Evolutionary conservation across 1,139 yeast species (phyloP), one percentile per base, ranked within the genome.

Genomic region (Trichomonascaceae sp.): DNA sequence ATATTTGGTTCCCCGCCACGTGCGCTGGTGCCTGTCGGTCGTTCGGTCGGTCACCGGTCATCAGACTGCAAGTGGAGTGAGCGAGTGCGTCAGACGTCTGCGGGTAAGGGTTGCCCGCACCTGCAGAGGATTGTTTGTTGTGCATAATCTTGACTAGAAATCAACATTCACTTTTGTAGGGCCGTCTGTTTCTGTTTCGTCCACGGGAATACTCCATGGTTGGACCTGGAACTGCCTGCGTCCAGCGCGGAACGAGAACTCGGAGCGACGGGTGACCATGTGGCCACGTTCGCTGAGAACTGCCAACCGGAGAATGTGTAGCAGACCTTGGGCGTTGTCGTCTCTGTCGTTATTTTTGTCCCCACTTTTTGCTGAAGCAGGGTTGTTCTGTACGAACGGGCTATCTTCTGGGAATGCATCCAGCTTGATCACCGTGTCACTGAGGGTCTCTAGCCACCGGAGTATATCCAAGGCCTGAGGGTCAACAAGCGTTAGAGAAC

Each of bases 151-250:
- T n/a, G n/a, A n/a, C n/a, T 20, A 20, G 23, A 20, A 20, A 20
- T 20, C 23, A 6, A 20, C 23, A 20, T 20, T 20, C 23, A 8
- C 11, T 8, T 11, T 11, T 20, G 23, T 20, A 20, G 23, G 6
- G 11, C 23, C 23, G 11, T 20, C 23, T 11, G 6, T 11, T 20
- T 6, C 23, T 8, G 23, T 20, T 6, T 76, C 85, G 40, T 82
- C 96, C 2, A 89, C 93, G 0, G 98, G 97, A 31, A 89, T 89
- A 16, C 93, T 82, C 93, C 95, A 87, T 49, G 76, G 82, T 43
- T 80, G 87, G 38, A 87, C 78, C 48, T 80, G 93, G 52, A 89
- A 84, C 49, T 70, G 74, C 56, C 76, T 74, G 42, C 80, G 67
- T 11, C 94, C 89, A 42, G 84, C 84, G 50, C 78, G 76, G 59